Base-by-base conservation (phyloP, 176 grass and related monocot species). In the Pharus latifolius region DNA sequence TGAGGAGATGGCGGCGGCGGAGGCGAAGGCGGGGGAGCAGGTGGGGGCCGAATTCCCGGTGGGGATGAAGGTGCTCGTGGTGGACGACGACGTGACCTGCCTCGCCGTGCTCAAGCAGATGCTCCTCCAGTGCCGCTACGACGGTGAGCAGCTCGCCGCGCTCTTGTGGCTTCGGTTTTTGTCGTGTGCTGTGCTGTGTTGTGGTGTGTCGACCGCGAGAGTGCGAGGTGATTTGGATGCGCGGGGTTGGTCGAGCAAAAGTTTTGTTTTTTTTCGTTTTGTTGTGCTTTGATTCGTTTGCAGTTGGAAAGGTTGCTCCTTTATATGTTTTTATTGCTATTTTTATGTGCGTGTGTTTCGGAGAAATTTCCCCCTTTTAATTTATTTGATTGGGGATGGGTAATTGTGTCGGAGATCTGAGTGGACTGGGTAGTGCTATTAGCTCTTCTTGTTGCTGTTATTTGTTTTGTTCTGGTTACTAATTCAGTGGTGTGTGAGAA, bases 1-100 rank as follows among this genome's bases (percentile, higher is more conserved):
- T 44, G 35, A 16, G 26, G 41, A 10, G 72, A 34, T 34, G 68
- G 61, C 47, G 64, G 46, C 31, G 63, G 20, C 13, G 5, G 26
- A 62, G 83, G 90, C 85, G 58, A 60, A 62, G 76, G 68, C 47
- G 42, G 80, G 70, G 19, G 77, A 82, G 25, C 78, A 54, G 13
- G 83, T 77, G 11, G 85, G 65, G 66, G 49, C 13, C 52, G 83
- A 88, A 37, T 97, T 97, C 70, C 95, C 95, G 30, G 84, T 77
- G 63, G 95, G 95, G 57, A 75, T 99, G 90, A 92, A 87, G 82
- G 81, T 99, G 49, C 82, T 99, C 24, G 87, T 99, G 24, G 95
- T 99, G 19, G 95, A 99, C 56, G 95, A 99, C 41, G 95, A 99
- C 85, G 48, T 65, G 38, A 94, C 75, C 19, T 94, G 90, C 53